Evolutionary conservation across 768 basidiomycete genomes (phyloP).

Genomic region (Leccinum longicurvipes): DNA sequence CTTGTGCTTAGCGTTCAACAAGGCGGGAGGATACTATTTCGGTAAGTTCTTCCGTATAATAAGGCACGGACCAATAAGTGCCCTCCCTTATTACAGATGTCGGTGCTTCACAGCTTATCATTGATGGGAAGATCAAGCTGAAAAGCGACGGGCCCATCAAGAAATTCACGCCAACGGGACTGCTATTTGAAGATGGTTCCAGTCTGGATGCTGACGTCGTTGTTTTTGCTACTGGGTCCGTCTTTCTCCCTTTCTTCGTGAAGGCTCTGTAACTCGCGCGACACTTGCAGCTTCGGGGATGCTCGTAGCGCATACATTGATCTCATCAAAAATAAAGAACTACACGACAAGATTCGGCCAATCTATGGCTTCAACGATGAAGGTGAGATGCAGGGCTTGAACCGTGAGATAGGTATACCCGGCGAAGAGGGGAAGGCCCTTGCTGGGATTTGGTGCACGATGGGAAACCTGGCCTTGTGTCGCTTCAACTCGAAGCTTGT

Average conservation of each 20-base stretch:
- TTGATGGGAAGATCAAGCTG: slow-evolving; percentile 47
- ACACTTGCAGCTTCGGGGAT: slow-evolving; percentile 17
- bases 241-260: neutral
- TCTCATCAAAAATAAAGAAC: slow-evolving; percentile 20
- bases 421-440: slow-evolving; percentile 10
- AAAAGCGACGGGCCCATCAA: slow-evolving; percentile 23
- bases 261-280: neutral
- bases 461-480: slow-evolving; percentile 60
- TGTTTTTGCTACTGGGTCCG: slow-evolving; percentile 28
- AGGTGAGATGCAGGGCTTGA: slow-evolving; percentile 30
- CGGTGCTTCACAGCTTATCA: slow-evolving; percentile 40
- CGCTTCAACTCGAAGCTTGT: slow-evolving; percentile 68
- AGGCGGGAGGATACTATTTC: slow-evolving; percentile 65
- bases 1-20: slow-evolving; percentile 42
- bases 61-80: neutral
- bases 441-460: slow-evolving; percentile 50
- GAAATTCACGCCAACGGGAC: slow-evolving; percentile 33
- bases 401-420: slow-evolving; percentile 46
- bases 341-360: slow-evolving; percentile 19
- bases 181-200: slow-evolving; percentile 28
- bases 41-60: slow-evolving; percentile 34
- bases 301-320: slow-evolving; percentile 13
- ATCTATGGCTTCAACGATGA: slow-evolving; percentile 33
- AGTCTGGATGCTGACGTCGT: slow-evolving; percentile 45
- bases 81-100: slow-evolving; percentile 29